Percentiles rank a stretch among this genome's conserved stretches.
Evolutionary conservation across 169 alveolate genomes (phyloP).

Genomic region (Hammondia hammondi): DNA sequence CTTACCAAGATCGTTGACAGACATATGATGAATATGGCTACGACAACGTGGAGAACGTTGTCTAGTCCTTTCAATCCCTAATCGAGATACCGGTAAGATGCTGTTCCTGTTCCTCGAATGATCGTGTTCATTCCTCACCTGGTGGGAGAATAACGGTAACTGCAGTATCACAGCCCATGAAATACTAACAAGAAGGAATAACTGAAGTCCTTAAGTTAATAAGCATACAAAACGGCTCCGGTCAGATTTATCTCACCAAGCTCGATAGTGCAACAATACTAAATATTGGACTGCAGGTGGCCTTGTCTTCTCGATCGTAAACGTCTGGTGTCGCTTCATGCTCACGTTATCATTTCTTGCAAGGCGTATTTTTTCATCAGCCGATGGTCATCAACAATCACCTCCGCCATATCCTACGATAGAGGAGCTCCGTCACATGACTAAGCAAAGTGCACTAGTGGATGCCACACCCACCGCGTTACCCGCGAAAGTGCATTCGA

Average conservation of each 20-base stretch:
- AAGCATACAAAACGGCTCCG: neutral
- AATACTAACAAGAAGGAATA: neutral
- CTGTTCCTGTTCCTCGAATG: too few species aligned
- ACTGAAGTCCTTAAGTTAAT: neutral
- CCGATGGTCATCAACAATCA: neutral
- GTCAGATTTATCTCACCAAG: neutral
- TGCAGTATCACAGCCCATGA: neutral
- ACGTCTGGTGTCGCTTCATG: neutral
- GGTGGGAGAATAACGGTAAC: neutral
- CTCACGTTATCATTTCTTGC: slow-evolving; percentile 28
- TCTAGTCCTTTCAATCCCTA: slow-evolving; percentile 10
- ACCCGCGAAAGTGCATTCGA: neutral
- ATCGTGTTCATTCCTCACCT: neutral
- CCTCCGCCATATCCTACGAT: slow-evolving; percentile 10
- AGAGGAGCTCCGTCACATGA: neutral
- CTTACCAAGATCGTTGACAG: neutral
- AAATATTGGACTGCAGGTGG: neutral
- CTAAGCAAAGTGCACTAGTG: neutral
- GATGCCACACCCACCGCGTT: neutral
- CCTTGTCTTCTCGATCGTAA: too few species aligned
- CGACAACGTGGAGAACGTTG: neutral
- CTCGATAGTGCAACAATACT: neutral
- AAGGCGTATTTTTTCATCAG: slow-evolving; percentile 4
- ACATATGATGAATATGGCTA: neutral
- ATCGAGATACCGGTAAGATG: neutral